A percentile compares a stretch with the other conserved stretches of the same genome.
Conservation (phyloP, 2,329 filamentous ascomycete genomes). For the Epichloe glyceriae region DNA sequence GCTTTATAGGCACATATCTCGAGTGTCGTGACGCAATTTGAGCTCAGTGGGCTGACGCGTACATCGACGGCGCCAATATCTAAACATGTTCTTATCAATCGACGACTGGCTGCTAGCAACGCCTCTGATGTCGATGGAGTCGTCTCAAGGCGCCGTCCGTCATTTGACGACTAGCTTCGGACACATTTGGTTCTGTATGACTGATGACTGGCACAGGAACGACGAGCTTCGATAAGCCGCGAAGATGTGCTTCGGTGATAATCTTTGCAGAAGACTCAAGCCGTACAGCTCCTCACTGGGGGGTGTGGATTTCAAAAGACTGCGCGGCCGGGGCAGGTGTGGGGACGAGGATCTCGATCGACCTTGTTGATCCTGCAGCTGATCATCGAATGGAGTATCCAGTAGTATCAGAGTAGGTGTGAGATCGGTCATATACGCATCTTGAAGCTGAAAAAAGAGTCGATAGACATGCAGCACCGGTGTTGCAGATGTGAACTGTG, state of each 20-base stretch:
- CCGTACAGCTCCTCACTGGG: conserved; percentile 41
- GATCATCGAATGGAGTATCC: conserved; percentile 41
- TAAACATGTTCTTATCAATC: conserved; percentile 55
- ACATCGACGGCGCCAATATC: conserved; percentile 83
- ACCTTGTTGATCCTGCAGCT: conserved; percentile 21
- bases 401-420: conserved; percentile 45
- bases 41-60: conserved; percentile 63
- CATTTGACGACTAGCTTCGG: conserved; percentile 19
- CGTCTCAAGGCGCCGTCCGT: conserved; percentile 25
- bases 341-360: conserved; percentile 31
- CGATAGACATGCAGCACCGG: conserved; percentile 39
- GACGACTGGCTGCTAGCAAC: conserved; percentile 19
- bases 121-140: conserved; percentile 15
- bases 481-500: conserved; percentile 41
- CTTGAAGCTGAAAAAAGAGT: conserved; percentile 40
- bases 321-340: conserved; percentile 23
- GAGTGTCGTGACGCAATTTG: conserved; percentile 60
- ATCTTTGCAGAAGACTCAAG: conserved; percentile 40
- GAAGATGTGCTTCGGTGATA: conserved; percentile 43
- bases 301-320: conserved; percentile 27
- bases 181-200: conserved; percentile 19
- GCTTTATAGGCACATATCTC: conserved; percentile 75
- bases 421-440: conserved; percentile 36
- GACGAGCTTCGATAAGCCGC: conserved; percentile 42
- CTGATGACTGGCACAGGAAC: conserved; percentile 43